Evolutionary conservation across 2,329 filamentous ascomycete genomes (phyloP).

Genomic region (Cryphonectria radicalis): DNA sequence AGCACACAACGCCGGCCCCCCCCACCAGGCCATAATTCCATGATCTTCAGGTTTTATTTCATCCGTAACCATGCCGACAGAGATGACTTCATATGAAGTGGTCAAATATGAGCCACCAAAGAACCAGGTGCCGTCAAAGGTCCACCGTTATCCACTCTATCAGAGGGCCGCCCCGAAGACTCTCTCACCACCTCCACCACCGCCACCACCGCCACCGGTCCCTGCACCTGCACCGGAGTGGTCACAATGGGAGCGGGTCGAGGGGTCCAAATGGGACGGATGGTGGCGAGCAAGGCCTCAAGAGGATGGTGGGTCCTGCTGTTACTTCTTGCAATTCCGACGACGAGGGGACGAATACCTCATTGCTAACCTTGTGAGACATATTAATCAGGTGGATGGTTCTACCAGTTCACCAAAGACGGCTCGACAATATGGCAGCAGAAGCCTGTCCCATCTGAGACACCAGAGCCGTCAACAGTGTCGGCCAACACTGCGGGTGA

Average conservation of each 20-base stretch:
- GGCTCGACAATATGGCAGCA: slow-evolving; percentile 24
- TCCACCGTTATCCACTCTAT: slow-evolving; percentile 7
- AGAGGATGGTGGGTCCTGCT: slow-evolving; percentile 11
- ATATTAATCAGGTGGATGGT: slow-evolving; percentile 19
- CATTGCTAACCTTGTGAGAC: neutral
- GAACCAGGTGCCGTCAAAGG: slow-evolving; percentile 3
- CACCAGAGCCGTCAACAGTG: slow-evolving; percentile 7
- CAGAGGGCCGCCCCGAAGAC: neutral
- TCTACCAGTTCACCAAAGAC: slow-evolving; percentile 26
- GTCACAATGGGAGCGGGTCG: slow-evolving; percentile 24
- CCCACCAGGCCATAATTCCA: neutral
- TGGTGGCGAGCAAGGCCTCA: slow-evolving; percentile 23
- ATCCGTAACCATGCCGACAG: neutral
- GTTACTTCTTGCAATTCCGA: neutral
- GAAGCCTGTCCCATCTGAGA: neutral
- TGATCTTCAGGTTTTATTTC: neutral
- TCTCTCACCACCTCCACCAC: slow-evolving; percentile 4
- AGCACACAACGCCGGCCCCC: neutral
- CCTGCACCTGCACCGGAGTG: slow-evolving; percentile 14
- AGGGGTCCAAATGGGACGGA: slow-evolving; percentile 20
- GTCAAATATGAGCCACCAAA: slow-evolving; percentile 14
- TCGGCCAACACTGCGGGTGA: slow-evolving; percentile 22
- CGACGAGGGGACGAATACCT: neutral
- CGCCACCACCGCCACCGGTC: neutral
- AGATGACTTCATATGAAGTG: slow-evolving; percentile 24